phyloP scores from a whole-genome alignment of 306 rosid species.

The Oemleria cerasiformis region DNA sequence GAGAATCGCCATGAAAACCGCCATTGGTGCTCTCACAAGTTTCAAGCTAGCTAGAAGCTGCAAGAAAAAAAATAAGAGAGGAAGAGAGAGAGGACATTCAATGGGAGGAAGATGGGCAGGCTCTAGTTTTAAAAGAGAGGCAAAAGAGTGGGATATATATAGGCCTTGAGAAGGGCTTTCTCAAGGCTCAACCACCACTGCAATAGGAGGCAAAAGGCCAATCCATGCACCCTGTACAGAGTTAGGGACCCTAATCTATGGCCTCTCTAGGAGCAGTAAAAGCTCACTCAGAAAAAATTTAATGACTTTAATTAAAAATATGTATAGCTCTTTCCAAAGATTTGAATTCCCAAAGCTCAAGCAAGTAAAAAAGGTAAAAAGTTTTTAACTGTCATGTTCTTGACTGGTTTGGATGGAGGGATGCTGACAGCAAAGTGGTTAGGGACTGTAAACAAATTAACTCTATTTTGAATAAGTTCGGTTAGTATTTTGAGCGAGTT shows the following conservation, averaged over 20 bases:
- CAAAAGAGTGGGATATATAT: constrained; percentile 43
- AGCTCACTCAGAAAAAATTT: constrained; percentile 11
- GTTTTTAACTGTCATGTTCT: constrained; percentile 22
- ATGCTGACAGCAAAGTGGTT: constrained; percentile 39
- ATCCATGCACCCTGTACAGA: constrained; percentile 47
- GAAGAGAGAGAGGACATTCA: constrained; percentile 26
- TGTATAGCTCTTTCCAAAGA: not conserved
- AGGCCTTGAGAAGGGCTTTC: constrained; percentile 42
- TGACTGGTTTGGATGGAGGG: constrained; percentile 29
- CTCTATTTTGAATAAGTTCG: not conserved
- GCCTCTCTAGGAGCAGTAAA: constrained; percentile 18
- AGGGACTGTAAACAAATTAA: constrained; percentile 32
- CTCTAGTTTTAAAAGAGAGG: constrained; percentile 31
- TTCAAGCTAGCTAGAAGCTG: constrained; percentile 16
- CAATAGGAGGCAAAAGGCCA: constrained; percentile 35
- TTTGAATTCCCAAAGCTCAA: constrained; percentile 8
- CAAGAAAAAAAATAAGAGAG: constrained; percentile 25
- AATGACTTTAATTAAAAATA: constrained; percentile 9
- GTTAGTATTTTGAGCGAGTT: no score
- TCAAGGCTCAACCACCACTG: constrained; percentile 36
- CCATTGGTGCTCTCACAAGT: constrained; percentile 57
- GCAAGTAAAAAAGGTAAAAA: constrained; percentile 16
- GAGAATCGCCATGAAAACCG: constrained; percentile 39
- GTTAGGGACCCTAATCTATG: constrained; percentile 55
- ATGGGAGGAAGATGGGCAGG: constrained; percentile 27